Evolutionary conservation across 164 flowering plant species (phyloP), one percentile per base, ranked within the genome.

Genomic region (Vitis labrusca): DNA sequence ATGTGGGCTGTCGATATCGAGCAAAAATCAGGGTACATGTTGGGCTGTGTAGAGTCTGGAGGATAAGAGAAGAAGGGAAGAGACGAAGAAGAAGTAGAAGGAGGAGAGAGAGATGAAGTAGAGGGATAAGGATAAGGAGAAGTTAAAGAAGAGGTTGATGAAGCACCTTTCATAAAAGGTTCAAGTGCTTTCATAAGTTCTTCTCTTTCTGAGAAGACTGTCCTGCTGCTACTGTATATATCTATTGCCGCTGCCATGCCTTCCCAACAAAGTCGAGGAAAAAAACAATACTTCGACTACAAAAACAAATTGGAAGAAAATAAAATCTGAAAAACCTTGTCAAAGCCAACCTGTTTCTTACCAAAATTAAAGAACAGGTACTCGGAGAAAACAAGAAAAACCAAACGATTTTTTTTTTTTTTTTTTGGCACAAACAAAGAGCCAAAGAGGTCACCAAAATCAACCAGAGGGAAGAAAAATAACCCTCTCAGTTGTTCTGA

Each of bases 151-250:
- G 74, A 69, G 50, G 75, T 29, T 3, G 81, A 51, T 32, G 84
- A 78, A 80, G 73, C 79, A 83, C 77, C 61, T 65, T 82, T 80
- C 85, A 83, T 83, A 79, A 84, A 88, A 77, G 92, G 88, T 62
- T 81, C 74, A 69, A 88, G 85, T 77, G 89, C 86, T 76, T 79
- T 71, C 84, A 80, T 83, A 1, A 88, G 73, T 71, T 88, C 91
- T 61, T 81, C 86, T 5, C 79, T 77, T 0, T 83, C 86, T 65
- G 77, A 66, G 30, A 61, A 73, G 62, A 61, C 63, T 10, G 64
- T 30, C 60, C 68, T 73, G 65, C 69, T 71, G 66, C 63, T 71
- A 68, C 66, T 75, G 75, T 75, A 83, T 27, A 68, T 2, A 77
- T 81, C 83, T 61, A 81, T 69, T 74, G 83, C 85, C 66, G 85